Evolutionary conservation across 371 early-diverging fungal genomes (phyloP).

Genomic region (Apophysomyces variabilis): DNA sequence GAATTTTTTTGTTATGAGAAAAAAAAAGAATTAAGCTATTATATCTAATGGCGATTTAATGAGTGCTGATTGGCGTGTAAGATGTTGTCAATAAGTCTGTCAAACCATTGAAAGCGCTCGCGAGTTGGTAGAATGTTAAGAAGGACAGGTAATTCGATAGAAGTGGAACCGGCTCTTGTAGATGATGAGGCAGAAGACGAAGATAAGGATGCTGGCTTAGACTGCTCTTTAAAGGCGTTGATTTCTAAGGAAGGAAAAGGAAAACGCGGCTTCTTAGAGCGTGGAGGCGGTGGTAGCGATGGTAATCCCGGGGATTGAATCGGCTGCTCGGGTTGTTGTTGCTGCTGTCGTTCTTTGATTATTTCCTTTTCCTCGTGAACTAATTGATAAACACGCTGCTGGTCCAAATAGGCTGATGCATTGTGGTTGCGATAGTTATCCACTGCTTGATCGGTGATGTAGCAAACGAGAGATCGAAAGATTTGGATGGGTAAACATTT

Average conservation of each 20-base stretch:
- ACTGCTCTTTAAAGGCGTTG: constrained; percentile 15
- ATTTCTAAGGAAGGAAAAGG: constrained; percentile 20
- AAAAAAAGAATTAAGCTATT: background rate
- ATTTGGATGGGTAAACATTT: constrained; percentile 39
- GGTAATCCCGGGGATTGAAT: background rate
- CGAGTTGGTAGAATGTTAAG: constrained; percentile 31
- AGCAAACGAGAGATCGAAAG: constrained; percentile 25
- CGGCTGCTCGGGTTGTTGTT: constrained; percentile 3
- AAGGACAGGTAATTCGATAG: constrained; percentile 21
- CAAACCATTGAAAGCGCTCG: constrained; percentile 44
- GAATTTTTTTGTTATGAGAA: background rate
- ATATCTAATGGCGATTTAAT: constrained; percentile 4
- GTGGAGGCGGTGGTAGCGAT: constrained; percentile 12
- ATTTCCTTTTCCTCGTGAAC: constrained; percentile 1
- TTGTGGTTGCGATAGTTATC: constrained; percentile 21
- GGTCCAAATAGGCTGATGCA: constrained; percentile 5
- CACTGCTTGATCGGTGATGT: constrained; percentile 30
- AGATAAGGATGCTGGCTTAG: constrained; percentile 9
- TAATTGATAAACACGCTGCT: constrained; percentile 7
- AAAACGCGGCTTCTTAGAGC: constrained; percentile 26
- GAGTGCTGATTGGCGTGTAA: background rate
- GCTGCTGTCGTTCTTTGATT: background rate
- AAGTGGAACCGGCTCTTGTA: background rate
- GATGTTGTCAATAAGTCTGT: constrained; percentile 31
- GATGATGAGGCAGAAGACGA: constrained; percentile 8